phyloP scores from a whole-genome alignment of 768 basidiomycete genomes.

The Lactifluus piperatus region DNA sequence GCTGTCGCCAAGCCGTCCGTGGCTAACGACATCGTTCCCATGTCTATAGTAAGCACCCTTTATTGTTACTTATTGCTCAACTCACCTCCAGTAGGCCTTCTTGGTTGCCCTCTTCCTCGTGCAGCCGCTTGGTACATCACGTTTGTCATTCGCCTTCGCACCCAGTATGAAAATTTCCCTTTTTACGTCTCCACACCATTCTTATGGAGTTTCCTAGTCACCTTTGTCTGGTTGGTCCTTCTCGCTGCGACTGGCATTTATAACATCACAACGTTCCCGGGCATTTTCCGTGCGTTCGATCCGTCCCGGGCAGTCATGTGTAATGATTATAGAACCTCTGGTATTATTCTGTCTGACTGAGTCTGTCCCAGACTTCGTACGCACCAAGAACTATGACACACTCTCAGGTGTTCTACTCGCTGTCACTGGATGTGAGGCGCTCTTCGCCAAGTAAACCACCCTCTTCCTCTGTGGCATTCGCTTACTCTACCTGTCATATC shows the following conservation, averaged over 20 bases:
- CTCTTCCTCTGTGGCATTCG: not conserved
- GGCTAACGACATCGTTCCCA: conserved; percentile 38
- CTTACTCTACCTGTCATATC: not conserved
- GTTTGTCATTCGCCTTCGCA: conserved; percentile 44
- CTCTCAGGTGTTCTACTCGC: conserved; percentile 57
- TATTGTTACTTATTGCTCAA: not conserved
- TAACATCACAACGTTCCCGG: conserved; percentile 47
- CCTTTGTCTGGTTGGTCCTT: conserved; percentile 48
- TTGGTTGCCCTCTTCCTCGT: conserved; percentile 47
- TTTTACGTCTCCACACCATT: not conserved
- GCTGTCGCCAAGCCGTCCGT: conserved; percentile 49
- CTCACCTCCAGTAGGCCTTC: conserved; percentile 34
- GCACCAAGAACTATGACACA: conserved; percentile 51
- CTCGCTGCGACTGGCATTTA: conserved; percentile 45
- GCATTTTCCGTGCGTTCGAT: conserved; percentile 57
- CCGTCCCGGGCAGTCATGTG: conserved; percentile 57
- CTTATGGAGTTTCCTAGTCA: conserved; percentile 29
- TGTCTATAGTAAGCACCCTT: conserved; percentile 43
- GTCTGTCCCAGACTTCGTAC: conserved; percentile 44
- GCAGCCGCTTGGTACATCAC: conserved; percentile 51
- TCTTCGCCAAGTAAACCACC: conserved; percentile 48
- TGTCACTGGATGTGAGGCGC: conserved; percentile 61
- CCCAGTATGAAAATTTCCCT: conserved; percentile 34
- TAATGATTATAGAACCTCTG: conserved; percentile 27
- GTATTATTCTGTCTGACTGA: not conserved